Evolutionary conservation across 768 basidiomycete species (phyloP).

Genomic region (Phanerochaete sordida): DNA sequence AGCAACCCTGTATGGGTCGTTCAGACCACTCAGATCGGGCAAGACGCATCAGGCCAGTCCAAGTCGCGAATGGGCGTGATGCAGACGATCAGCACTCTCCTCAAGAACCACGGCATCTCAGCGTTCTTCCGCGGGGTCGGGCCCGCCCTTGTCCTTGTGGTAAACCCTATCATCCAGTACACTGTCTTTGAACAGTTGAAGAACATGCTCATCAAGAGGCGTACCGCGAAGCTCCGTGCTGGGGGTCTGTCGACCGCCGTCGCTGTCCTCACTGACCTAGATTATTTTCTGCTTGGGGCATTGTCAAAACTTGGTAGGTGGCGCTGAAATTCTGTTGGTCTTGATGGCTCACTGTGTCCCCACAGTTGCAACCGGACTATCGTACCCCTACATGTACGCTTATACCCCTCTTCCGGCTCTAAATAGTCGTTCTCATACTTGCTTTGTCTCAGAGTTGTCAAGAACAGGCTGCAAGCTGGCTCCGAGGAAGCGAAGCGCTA

Average conservation of each 20-base stretch:
- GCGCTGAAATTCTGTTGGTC: neutral
- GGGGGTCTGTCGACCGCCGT: constrained; percentile 37
- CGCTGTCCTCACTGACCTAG: constrained; percentile 70
- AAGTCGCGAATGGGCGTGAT: constrained; percentile 54
- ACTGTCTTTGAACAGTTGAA: constrained; percentile 96
- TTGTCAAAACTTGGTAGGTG: constrained; percentile 79
- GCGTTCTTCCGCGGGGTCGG: constrained; percentile 93
- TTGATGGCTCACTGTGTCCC: neutral
- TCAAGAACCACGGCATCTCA: constrained; percentile 69
- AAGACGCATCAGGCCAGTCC: constrained; percentile 15
- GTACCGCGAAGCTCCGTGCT: constrained; percentile 50
- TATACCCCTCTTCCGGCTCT: neutral
- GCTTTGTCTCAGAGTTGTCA: constrained; percentile 49
- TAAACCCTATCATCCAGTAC: constrained; percentile 94
- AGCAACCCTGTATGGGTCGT: constrained; percentile 98
- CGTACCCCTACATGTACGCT: constrained; percentile 74
- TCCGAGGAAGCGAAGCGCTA: constrained; percentile 65
- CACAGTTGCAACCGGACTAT: constrained; percentile 45
- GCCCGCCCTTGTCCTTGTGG: constrained; percentile 88
- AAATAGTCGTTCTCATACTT: neutral
- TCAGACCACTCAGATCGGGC: constrained; percentile 76
- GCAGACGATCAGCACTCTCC: constrained; percentile 65
- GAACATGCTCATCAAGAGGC: constrained; percentile 67
- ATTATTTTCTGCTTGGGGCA: constrained; percentile 95
- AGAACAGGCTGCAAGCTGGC: constrained; percentile 77